phyloP scores from a whole-genome alignment of 1,284 basidiomycete species.

The Trichosporon coremiiforme region DNA sequence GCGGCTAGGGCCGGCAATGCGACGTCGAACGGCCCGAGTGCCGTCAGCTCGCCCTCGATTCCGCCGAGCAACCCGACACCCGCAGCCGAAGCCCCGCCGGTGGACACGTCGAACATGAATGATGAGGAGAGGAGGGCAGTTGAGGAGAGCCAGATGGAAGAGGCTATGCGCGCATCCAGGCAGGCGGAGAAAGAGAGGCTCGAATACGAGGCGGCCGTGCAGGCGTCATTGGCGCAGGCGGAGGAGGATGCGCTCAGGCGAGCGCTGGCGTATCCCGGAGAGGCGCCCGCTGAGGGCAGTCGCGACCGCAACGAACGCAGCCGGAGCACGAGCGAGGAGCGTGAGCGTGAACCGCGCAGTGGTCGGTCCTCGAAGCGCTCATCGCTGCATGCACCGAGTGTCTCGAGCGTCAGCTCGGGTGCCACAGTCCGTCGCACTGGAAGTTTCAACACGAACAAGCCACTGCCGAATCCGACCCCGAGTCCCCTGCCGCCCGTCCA shows the following conservation, averaged over 20 bases:
- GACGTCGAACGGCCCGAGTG: conserved; percentile 12
- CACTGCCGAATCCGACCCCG: background rate
- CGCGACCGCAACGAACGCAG: background rate
- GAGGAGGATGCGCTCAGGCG: conserved; percentile 33
- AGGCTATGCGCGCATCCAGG: conserved; percentile 45
- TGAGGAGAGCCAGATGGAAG: conserved; percentile 51
- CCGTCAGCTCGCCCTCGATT: background rate
- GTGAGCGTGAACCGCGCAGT: background rate
- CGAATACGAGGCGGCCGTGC: conserved; percentile 49
- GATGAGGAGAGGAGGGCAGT: conserved; percentile 40
- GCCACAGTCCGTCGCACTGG: background rate
- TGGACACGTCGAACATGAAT: background rate
- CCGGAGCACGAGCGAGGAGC: background rate
- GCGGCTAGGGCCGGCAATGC: conserved; percentile 15
- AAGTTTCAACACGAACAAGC: conserved; percentile 7
- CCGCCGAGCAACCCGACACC: background rate
- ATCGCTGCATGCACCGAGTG: background rate
- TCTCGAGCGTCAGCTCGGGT: background rate
- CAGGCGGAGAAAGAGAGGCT: conserved; percentile 43
- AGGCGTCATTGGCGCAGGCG: conserved; percentile 43
- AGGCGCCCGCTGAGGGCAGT: background rate
- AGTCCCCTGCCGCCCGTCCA: background rate
- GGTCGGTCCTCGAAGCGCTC: background rate
- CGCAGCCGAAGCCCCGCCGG: conserved; percentile 14
- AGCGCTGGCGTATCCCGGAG: background rate